A percentile compares a stretch with the other conserved stretches of the same genome.
Conservation (phyloP, 1,284 basidiomycete species). For the Tremellales sp. region DNA sequence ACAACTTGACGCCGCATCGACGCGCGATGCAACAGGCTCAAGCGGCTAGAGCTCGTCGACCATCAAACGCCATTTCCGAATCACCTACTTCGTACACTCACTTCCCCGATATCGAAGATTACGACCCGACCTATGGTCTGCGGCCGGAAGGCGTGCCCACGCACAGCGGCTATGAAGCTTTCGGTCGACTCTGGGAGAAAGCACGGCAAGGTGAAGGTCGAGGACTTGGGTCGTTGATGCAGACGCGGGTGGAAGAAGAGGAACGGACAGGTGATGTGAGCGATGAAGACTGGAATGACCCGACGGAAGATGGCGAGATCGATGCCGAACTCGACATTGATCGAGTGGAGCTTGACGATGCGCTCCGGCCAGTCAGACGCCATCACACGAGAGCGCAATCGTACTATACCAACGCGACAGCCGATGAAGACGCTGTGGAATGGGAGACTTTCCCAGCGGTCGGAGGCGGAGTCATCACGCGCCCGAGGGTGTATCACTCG, state of each 20-base stretch:
- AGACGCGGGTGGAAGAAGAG: constrained; percentile 55
- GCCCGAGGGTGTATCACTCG: constrained; percentile 68
- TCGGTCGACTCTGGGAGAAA: constrained; percentile 56
- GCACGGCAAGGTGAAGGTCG: constrained; percentile 60
- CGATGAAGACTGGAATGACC: constrained; percentile 27
- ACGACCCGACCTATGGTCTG: constrained; percentile 96
- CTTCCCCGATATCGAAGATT: constrained; percentile 80
- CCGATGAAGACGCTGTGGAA: constrained; percentile 26
- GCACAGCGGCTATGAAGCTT: constrained; percentile 47
- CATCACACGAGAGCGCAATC: constrained; percentile 1
- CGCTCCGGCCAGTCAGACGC: constrained; percentile 11
- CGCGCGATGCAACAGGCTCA: constrained; percentile 5
- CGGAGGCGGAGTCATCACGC: constrained; percentile 68
- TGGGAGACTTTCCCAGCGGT: constrained; percentile 63
- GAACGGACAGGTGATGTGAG: constrained; percentile 49
- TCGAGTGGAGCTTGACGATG: constrained; percentile 27
- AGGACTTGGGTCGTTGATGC: constrained; percentile 45
- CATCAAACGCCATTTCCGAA: constrained; percentile 31
- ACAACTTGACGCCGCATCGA: constrained; percentile 22
- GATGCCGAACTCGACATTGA: constrained; percentile 22
- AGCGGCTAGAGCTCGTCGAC: constrained; percentile 10
- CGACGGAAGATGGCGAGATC: constrained; percentile 19
- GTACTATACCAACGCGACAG: constrained; percentile 1
- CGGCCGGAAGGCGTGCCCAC: constrained; percentile 78
- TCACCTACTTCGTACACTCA: constrained; percentile 52